Percentiles rank a stretch among this genome's conserved stretches.
Evolutionary conservation across 1,284 basidiomycete genomes (phyloP).

Genomic region (Takashimella tepidaria): DNA sequence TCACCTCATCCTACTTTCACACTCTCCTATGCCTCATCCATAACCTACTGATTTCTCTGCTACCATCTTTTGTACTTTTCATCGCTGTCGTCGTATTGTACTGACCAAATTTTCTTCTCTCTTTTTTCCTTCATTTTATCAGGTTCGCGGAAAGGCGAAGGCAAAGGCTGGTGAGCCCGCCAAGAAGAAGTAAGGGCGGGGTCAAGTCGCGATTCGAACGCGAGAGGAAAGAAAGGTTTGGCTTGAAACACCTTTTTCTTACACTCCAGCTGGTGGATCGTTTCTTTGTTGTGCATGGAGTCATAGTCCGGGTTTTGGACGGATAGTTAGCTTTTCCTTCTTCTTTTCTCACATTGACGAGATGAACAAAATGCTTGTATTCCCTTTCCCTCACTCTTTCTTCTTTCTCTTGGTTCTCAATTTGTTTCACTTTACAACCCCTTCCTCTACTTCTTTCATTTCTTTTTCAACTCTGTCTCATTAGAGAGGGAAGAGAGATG

Average conservation of each 20-base stretch:
- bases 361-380: background rate
- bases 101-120: background rate
- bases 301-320: background rate
- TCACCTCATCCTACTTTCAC: background rate
- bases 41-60: no score
- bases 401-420: background rate
- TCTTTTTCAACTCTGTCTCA: background rate
- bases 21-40: no score
- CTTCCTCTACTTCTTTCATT: background rate
- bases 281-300: background rate
- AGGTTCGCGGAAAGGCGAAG: slow-evolving; percentile 91
- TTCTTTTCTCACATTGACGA: background rate
- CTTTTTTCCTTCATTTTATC: no score
- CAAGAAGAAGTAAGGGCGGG: slow-evolving; percentile 46
- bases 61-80: no score
- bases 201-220: background rate
- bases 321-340: background rate
- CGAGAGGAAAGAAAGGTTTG: no score
- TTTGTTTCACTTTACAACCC: background rate
- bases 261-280: background rate
- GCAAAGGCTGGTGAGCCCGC: slow-evolving; percentile 72
- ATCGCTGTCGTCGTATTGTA: background rate
- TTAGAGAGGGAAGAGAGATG: background rate
- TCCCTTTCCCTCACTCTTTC: background rate
- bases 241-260: background rate